Evolutionary conservation across 2,329 filamentous ascomycete genomes (phyloP), one percentile per base, ranked within the genome.

Genomic region (Tolypocladium ovalisporum): DNA sequence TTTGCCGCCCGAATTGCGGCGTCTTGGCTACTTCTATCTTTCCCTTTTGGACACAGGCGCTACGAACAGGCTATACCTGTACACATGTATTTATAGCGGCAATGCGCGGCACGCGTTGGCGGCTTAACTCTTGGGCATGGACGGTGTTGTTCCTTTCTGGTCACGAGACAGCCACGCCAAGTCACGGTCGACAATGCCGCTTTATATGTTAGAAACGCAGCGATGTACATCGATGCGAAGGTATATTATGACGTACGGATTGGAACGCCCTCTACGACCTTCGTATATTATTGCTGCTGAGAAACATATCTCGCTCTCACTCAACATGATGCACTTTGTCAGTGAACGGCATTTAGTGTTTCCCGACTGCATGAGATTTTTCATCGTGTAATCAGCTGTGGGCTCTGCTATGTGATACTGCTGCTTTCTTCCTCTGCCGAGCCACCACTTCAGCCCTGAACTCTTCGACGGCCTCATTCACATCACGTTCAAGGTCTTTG

Each of bases 381-480:
- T 32, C 22, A 39, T 32, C 17, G 19, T 19, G 17, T 34, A n/a
- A 19, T 13, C 37, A 54, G 29, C n/a, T 42, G 17, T 35, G 29
- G 29, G 10, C 17, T n/a, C 4, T 17, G 17, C 36, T 13, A 15
- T 53, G 32, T 59, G 51, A 54, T 34, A 34, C 9, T 34, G 17
- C 36, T 24, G 36, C 53, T 55, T 60, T 63, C 65, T 63, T 64
- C 60, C 76, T 75, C 64, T 67, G 66, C 15, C 62, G 63, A 15
- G 64, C 79, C 67, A 89, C 85, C 37, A 96, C 81, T 71, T 96
- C 90, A 6, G 75, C 77, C 66, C 78, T 83, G 55, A 96, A 79
- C 74, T 96, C 90, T 40, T 80, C 77, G 12, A 95, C 80, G 34
- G 88, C 88, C 66, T 94, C 89, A 58, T 89, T 86, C 54, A 95